Base-by-base conservation (phyloP, 768 basidiomycete genomes). In the Amanita phalloides region DNA sequence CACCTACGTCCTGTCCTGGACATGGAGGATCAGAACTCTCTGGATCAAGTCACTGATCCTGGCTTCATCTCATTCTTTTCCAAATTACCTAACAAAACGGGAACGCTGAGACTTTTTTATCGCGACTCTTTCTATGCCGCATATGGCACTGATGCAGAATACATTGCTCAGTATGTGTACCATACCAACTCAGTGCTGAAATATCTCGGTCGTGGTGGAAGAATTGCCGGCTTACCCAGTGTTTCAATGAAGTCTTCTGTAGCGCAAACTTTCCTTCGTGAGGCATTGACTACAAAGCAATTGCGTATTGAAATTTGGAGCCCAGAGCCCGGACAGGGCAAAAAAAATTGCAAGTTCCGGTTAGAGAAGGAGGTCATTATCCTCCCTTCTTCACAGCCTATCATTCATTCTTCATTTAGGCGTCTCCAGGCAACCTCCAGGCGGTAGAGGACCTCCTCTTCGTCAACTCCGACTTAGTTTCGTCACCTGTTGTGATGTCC, bases 181-280 rank as follows among this genome's bases (percentile, higher is more conserved):
- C 85, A 79, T 51, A 99, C 96, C 2, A 87, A 90, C 59, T 85
- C 90, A 1, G 93, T 97, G 53, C 76, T 99, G 66, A 95, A 95
- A 66, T 87, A 90, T 62, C 81, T 96, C 38, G 95, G 95, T 5
- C 62, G 68, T 0, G 78, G 77, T 0, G 80, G 81, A 28, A 75
- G 73, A 56, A 62, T 70, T 0, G 76, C 72, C 0, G 80, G 81
- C 2, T 70, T 96, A 1, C 82, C 90, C 0, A 85, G 83, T 49
- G 91, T 96, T 45, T 80, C 77, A 0, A 72, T 99, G 51, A 89
- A 81, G 61, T 68, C 74, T 52, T 79, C 77, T 13, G 79, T 91
- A 14, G 93, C 93, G 0, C 86, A 89, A 57, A 73, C 73, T 35
- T 82, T 96, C 54, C 68, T 99, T 42, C 71, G 96, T 26, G 95